These are phyloP conservation scores for Nannochloropsis gaditana DNA, from an alignment of 108 stramenopile species.

Conservation along the genomic window DNA sequence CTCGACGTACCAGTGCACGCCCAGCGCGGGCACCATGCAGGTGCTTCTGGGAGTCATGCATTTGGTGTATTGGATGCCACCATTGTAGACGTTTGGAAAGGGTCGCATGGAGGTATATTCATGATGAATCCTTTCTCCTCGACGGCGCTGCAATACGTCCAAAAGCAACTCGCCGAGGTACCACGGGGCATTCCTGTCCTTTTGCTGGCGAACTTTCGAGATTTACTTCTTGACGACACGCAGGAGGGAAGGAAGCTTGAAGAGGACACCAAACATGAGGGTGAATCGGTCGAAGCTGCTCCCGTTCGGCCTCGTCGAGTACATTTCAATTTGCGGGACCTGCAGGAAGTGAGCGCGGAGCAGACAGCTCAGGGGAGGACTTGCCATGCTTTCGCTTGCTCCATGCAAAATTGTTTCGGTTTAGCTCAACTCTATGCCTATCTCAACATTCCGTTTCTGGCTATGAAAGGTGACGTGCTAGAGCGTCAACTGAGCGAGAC, in stretches of 20 bases:
- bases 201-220: conserved; percentile 32
- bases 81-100: conserved; percentile 43
- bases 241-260: not conserved
- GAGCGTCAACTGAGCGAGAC: conserved; percentile 22
- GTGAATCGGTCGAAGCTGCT: not conserved
- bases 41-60: not conserved
- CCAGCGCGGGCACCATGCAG: not conserved
- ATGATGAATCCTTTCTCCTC: conserved; percentile 44
- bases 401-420: conserved; percentile 48
- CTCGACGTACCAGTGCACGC: conserved; percentile 28
- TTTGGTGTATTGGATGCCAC: conserved; percentile 42
- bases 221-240: conserved; percentile 21
- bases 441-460: conserved; percentile 48
- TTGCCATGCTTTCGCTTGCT: conserved; percentile 36
- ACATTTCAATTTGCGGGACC: conserved; percentile 24
- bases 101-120: conserved; percentile 40
- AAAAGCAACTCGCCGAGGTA: conserved; percentile 29
- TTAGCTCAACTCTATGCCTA: conserved; percentile 43
- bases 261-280: not conserved
- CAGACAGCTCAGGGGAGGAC: conserved; percentile 27
- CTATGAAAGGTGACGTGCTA: conserved; percentile 30
- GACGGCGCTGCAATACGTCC: conserved; percentile 35
- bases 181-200: conserved; percentile 27
- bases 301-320: not conserved
- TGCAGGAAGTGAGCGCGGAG: conserved; percentile 25